Conservation (phyloP, 2,329 filamentous ascomycete species). For the Botryotinia narcissicola region DNA sequence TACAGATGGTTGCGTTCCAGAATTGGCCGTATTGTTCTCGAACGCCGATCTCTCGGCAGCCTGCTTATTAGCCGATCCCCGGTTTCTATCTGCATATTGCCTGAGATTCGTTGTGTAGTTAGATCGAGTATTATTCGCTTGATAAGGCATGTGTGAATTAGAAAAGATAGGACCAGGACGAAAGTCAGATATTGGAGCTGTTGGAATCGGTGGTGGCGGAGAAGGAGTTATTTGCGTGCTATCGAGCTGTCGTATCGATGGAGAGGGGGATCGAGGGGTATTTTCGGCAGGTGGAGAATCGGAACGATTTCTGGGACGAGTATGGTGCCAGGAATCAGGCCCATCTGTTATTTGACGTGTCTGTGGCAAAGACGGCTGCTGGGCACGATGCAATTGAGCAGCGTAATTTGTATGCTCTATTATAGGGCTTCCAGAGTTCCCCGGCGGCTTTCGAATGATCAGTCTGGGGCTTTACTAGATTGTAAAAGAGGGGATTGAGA, state of each 20-base stretch:
- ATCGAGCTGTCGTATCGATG: slow-evolving; percentile 15
- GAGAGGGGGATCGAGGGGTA: slow-evolving; percentile 9
- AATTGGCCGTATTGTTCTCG: slow-evolving; percentile 6
- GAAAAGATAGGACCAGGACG: slow-evolving; percentile 13
- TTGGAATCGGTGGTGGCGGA: slow-evolving; percentile 21
- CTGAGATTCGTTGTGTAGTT: slow-evolving; percentile 19
- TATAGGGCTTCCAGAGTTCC: slow-evolving; percentile 17
- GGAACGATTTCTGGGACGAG: slow-evolving; percentile 16
- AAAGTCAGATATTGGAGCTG: slow-evolving; percentile 19
- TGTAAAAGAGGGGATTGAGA: not conserved
- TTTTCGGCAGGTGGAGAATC: slow-evolving; percentile 9
- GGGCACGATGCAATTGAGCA: slow-evolving; percentile 16
- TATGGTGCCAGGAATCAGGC: slow-evolving; percentile 18
- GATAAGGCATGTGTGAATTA: slow-evolving; percentile 21
- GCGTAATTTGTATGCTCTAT: slow-evolving; percentile 14
- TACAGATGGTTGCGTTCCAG: not conserved
- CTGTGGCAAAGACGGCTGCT: slow-evolving; percentile 4
- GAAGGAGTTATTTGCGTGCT: slow-evolving; percentile 20
- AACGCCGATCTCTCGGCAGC: not conserved
- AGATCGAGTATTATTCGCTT: slow-evolving; percentile 11
- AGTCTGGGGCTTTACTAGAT: not conserved
- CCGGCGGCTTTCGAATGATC: slow-evolving; percentile 7
- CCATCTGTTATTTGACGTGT: slow-evolving; percentile 20
- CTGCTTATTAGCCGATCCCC: slow-evolving; percentile 7
- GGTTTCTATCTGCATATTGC: slow-evolving; percentile 19